phyloP scores from a whole-genome alignment of 257 asterid species.

The Nicotiana attenuata region DNA sequence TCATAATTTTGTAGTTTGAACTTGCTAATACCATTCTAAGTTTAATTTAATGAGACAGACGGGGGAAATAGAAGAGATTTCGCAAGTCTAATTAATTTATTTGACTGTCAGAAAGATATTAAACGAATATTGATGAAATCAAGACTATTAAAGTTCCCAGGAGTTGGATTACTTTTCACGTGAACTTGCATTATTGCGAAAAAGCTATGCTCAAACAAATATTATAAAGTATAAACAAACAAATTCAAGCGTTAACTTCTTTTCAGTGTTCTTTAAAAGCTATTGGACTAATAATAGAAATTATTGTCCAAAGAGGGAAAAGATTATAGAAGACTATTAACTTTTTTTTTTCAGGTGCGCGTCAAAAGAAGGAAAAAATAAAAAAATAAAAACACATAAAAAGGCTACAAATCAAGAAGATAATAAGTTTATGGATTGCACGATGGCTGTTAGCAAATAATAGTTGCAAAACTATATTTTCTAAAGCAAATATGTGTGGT shows the following conservation, averaged over 20 bases:
- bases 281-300: not conserved
- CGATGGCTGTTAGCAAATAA: not conserved
- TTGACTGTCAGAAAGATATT: conserved; percentile 12
- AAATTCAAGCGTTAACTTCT: not conserved
- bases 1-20: not conserved
- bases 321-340: not conserved
- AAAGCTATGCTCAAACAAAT: not conserved
- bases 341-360: not conserved
- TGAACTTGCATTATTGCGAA: not conserved
- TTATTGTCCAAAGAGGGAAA: not conserved
- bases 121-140: not conserved
- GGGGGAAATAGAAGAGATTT: not conserved
- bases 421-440: not conserved
- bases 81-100: conserved; percentile 3
- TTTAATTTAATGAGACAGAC: not conserved
- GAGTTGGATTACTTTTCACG: conserved; percentile 4
- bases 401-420: not conserved
- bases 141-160: not conserved
- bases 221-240: not conserved
- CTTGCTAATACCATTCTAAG: not conserved
- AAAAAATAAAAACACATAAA: not conserved
- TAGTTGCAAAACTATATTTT: not conserved
- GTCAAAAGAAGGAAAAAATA: not conserved
- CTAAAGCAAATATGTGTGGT: not conserved
- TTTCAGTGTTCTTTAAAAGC: not conserved